phyloP scores from a whole-genome alignment of 2,329 filamentous ascomycete species.

The Cordyceps militaris region DNA sequence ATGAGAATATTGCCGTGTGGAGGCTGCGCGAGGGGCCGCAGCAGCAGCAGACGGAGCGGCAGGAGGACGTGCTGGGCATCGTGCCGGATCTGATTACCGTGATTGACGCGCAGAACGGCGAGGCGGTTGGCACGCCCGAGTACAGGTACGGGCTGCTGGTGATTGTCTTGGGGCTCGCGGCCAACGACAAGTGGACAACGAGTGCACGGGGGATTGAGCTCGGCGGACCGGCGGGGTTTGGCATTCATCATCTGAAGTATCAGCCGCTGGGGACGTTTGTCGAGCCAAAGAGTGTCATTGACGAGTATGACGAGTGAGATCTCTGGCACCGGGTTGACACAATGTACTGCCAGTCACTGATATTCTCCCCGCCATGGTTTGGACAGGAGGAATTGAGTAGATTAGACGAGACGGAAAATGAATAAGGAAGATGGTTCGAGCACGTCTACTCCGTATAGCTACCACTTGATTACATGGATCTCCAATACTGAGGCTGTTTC shows the following conservation, averaged over 20 bases:
- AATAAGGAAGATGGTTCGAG: no score
- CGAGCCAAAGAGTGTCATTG: conserved; percentile 46
- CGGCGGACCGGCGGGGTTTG: conserved; percentile 43
- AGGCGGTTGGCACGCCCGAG: conserved; percentile 50
- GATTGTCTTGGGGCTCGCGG: conserved; percentile 39
- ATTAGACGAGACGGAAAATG: no score
- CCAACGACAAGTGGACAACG: conserved; percentile 38
- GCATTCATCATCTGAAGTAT: conserved; percentile 41
- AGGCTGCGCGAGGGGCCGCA: conserved; percentile 25
- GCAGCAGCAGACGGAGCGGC: no score
- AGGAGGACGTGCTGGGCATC: conserved; percentile 40
- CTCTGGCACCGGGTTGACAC: no score
- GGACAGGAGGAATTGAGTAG: no score
- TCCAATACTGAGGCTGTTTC: no score
- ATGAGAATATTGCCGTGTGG: conserved; percentile 62
- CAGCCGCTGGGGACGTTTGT: conserved; percentile 40
- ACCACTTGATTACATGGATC: no score
- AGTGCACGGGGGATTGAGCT: conserved; percentile 40
- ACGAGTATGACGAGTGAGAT: conserved; percentile 33
- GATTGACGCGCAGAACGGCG: conserved; percentile 49
- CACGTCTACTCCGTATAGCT: no score
- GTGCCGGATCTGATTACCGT: conserved; percentile 52
- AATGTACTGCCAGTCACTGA: no score
- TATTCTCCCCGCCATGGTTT: no score
- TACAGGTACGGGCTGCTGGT: conserved; percentile 48